Percentiles rank a stretch among this genome's conserved stretches.
phyloP scores from a whole-genome alignment of 2,329 filamentous ascomycete species.

The Dactylellina leptospora region DNA sequence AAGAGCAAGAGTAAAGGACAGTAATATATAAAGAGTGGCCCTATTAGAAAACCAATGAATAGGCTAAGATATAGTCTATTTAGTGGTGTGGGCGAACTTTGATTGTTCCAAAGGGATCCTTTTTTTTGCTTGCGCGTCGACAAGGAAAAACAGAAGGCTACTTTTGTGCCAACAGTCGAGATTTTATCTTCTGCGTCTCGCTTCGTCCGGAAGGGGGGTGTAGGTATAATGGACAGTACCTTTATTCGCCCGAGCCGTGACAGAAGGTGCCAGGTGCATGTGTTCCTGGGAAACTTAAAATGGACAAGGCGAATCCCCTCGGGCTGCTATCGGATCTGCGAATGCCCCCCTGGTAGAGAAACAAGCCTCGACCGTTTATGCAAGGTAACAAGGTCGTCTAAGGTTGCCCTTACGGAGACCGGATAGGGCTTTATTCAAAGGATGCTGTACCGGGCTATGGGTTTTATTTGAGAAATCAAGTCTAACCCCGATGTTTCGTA shows the following conservation, averaged over 20 bases:
- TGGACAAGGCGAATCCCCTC: constrained; percentile 34
- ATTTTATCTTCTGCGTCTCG: constrained; percentile 38
- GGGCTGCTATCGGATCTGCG: constrained; percentile 26
- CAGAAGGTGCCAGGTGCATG: constrained; percentile 14
- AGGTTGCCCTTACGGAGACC: constrained; percentile 26
- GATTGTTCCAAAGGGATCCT: constrained; percentile 26
- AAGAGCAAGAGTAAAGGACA: background rate
- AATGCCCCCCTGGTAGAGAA: constrained; percentile 24
- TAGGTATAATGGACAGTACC: background rate
- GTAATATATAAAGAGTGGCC: constrained; percentile 12
- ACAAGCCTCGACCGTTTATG: constrained; percentile 44
- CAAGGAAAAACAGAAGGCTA: constrained; percentile 19
- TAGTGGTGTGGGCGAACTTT: constrained; percentile 26
- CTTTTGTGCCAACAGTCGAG: constrained; percentile 40
- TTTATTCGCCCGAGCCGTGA: constrained; percentile 5
- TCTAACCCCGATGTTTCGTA: constrained; percentile 2
- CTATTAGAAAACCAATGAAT: constrained; percentile 1
- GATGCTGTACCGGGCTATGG: constrained; percentile 27
- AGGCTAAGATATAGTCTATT: background rate
- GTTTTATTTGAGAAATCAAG: background rate
- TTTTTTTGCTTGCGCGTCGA: constrained; percentile 36
- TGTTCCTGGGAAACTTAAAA: constrained; percentile 18
- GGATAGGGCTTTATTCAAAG: constrained; percentile 44
- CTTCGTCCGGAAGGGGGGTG: constrained; percentile 2
- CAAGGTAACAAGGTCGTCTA: constrained; percentile 37